Evolutionary conservation across 2,329 filamentous ascomycete genomes (phyloP), one percentile per base, ranked within the genome.

Genomic region (Scopulariopsis brevicaulis): DNA sequence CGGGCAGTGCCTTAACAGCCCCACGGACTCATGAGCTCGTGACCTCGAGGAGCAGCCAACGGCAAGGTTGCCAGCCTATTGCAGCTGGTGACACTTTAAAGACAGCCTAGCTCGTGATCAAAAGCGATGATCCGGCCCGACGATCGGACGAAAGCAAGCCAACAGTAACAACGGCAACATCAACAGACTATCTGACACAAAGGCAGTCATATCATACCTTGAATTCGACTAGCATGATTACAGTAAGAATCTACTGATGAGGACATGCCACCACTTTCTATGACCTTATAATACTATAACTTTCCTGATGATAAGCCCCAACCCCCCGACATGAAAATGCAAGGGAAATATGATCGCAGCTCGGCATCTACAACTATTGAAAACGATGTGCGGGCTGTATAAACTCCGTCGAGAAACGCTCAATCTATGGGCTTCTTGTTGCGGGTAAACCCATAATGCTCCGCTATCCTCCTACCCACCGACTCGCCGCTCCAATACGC

Each of bases 401-500:
- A 14, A n/a, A 46, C 15, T n/a, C n/a, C 40, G 40, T 7, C 40
- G 2, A 46, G 18, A 18, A n/a, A 46, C 12, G 46, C 20, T 50
- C n/a, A 50, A 3, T 50, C 20, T 22, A 22, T 22, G 46, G 46
- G 20, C 10, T 14, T 22, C 46, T 20, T 22, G 22, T 50, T 50
- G 22, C 20, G 2, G n/a, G 12, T 22, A 20, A 50, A 22, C 4
- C 73, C 78, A 67, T 85, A 86, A 8, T 71, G 75, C 65, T 78
- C 75, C 1, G 75, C 73, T 59, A 91, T 81, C 66, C 84, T 81
- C 68, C 76, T 79, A 1, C 80, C 91, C 37, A 91, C 88, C 22
- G 79, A 81, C 73, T 96, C 90, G 1, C 92, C 92, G 68, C 88
- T 90, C 90, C 90, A 96, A 69, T 90, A 96, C 12, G 93, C 93